Evolutionary conservation across 345 rosid species (phyloP), one percentile per base, ranked within the genome.

Genomic region (Limnanthes douglasii): DNA sequence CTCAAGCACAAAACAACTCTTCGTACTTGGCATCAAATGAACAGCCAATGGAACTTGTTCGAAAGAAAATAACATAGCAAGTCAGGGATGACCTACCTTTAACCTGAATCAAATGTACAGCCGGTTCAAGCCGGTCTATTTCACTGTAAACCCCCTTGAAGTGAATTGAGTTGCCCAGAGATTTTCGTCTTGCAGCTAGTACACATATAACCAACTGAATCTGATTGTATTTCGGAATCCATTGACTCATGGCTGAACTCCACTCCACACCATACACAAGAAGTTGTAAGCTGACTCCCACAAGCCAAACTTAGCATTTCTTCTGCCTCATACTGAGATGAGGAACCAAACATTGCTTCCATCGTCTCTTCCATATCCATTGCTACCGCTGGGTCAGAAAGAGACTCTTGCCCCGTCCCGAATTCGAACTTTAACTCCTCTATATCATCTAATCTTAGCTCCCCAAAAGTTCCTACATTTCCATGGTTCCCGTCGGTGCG

Each of bases 131-230:
- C n/a, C n/a, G n/a, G n/a, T n/a, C n/a, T n/a, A n/a, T n/a, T n/a
- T n/a, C n/a, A n/a, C n/a, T n/a, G n/a, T n/a, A n/a, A n/a, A n/a
- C n/a, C n/a, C n/a, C n/a, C n/a, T n/a, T n/a, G n/a, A 33, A 49
- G 8, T 15, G 26, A 50, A 37, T 37, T 14, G 37, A 61, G 44
- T 30, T 64, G 61, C 30, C 77, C 68, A 11, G 70, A 65, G 19
- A 70, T 68, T 57, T 66, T 71, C 5, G 59, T 56, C 56, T 73
- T 74, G 77, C 84, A 78, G 50, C 57, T 41, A 1, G 67, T 70
- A 54, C 92, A 78, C 75, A 78, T 70, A 38, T 68, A 74, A 35
- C 80, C 92, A 9, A 66, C 76, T 4, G 90, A 73, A 36, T 54
- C 84, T 25, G 77, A 71, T 45, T 66, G 77, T 32, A 61, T 9